These are phyloP conservation scores for Camelina hispida DNA, from an alignment of 345 rosid species.

Conservation along the genomic window DNA sequence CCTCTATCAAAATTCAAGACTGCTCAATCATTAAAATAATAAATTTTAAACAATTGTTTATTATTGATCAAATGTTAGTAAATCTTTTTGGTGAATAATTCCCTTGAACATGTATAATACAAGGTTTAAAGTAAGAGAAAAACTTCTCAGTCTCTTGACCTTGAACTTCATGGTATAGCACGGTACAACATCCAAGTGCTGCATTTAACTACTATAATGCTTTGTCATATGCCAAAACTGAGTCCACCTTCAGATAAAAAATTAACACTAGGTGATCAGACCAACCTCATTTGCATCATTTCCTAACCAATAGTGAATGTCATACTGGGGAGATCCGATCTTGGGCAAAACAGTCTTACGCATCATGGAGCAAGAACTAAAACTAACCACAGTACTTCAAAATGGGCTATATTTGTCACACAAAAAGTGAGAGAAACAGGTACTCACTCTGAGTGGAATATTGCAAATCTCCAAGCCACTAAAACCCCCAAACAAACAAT, in stretches of 20 bases:
- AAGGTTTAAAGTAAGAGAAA: constrained; percentile 84
- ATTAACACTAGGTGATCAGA: too few species aligned
- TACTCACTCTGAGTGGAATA: constrained; percentile 67
- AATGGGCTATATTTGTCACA: not conserved
- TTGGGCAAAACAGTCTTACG: constrained; percentile 68
- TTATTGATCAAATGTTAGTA: too few species aligned
- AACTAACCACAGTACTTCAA: not conserved
- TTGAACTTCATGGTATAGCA: constrained; percentile 87
- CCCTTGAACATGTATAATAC: constrained; percentile 82
- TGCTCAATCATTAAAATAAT: too few species aligned
- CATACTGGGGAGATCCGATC: constrained; percentile 59
- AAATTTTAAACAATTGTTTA: too few species aligned
- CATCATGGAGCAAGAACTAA: not conserved
- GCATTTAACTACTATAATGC: constrained; percentile 78
- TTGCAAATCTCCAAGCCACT: constrained; percentile 82
- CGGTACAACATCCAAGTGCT: constrained; percentile 76
- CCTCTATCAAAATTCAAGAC: too few species aligned
- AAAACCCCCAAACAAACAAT: constrained; percentile 3
- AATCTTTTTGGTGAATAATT: too few species aligned
- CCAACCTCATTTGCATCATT: constrained; percentile 64
- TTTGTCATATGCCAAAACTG: constrained; percentile 66
- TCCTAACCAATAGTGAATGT: constrained; percentile 89
- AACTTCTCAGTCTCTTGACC: constrained; percentile 84
- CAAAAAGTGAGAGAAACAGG: not conserved
- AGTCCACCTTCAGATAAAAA: constrained; percentile 61